Conservation (phyloP, 257 asterid species). For the Paulownia fortunei region DNA sequence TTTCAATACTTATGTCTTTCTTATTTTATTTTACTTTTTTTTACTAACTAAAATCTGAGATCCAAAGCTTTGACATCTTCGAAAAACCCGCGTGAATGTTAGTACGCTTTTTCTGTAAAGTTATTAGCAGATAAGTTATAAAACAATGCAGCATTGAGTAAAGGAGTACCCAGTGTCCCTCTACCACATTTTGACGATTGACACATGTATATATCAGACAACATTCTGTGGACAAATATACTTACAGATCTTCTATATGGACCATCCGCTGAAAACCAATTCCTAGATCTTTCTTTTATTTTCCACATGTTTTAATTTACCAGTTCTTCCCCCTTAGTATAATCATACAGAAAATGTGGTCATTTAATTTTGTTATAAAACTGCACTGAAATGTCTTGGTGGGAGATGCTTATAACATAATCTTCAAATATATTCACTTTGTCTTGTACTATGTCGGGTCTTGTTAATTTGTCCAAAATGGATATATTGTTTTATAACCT, state of each 20-base stretch:
- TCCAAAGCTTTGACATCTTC: no score
- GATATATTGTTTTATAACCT: no score
- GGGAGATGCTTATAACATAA: neutral
- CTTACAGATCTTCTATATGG: neutral
- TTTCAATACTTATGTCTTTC: no score
- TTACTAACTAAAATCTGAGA: no score
- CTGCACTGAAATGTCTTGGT: neutral
- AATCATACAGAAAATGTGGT: neutral
- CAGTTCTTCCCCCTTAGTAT: neutral
- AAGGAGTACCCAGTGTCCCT: neutral
- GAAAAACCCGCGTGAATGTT: no score
- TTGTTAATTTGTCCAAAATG: no score
- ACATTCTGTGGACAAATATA: neutral
- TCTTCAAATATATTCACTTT: neutral
- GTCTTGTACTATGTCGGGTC: neutral
- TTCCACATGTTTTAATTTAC: neutral
- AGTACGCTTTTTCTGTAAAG: no score
- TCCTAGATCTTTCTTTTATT: neutral
- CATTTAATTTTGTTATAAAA: neutral
- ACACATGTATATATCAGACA: neutral
- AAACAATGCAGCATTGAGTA: no score
- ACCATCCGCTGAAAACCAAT: neutral
- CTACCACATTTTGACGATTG: neutral
- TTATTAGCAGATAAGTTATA: no score
- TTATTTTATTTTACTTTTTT: no score